A percentile compares a stretch with the other conserved stretches of the same genome.
phyloP scores from a whole-genome alignment of 306 rosid species.

The Erythrophleum fordii region DNA sequence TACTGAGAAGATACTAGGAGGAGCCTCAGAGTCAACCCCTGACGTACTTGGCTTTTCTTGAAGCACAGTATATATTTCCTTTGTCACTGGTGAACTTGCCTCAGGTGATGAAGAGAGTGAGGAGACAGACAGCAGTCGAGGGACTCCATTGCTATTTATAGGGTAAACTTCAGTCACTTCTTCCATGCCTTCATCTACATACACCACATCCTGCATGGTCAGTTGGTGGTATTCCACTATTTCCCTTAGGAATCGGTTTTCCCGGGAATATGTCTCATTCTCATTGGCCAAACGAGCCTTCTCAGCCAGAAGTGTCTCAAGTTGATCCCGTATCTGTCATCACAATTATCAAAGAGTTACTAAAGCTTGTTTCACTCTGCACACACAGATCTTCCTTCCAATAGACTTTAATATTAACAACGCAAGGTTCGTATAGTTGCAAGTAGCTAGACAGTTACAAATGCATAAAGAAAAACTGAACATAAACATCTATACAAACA shows the following conservation, averaged over 20 bases:
- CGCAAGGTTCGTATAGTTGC: background rate
- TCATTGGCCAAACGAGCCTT: constrained; percentile 89
- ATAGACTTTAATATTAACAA: background rate
- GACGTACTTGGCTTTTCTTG: constrained; percentile 44
- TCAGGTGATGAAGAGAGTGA: constrained; percentile 57
- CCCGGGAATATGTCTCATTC: constrained; percentile 84
- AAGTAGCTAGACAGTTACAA: background rate
- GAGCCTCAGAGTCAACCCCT: constrained; percentile 39
- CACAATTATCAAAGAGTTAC: constrained; percentile 19
- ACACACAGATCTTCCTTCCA: background rate
- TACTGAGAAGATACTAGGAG: constrained; percentile 31
- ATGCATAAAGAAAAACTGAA: background rate
- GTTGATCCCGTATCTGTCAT: constrained; percentile 81
- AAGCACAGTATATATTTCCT: constrained; percentile 46
- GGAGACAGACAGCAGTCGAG: constrained; percentile 49
- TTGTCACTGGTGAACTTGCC: constrained; percentile 34
- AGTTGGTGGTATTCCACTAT: constrained; percentile 96
- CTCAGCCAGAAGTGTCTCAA: constrained; percentile 94
- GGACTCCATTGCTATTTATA: constrained; percentile 43
- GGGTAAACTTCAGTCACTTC: constrained; percentile 90
- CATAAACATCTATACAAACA: background rate
- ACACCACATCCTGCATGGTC: constrained; percentile 93
- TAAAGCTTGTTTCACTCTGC: constrained; percentile 10
- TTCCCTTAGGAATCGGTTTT: constrained; percentile 94
- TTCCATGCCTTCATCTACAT: constrained; percentile 84